Evolutionary conservation across 495 filamentous ascomycete genomes (phyloP).

Genomic region (Penicillium pancosmium): DNA sequence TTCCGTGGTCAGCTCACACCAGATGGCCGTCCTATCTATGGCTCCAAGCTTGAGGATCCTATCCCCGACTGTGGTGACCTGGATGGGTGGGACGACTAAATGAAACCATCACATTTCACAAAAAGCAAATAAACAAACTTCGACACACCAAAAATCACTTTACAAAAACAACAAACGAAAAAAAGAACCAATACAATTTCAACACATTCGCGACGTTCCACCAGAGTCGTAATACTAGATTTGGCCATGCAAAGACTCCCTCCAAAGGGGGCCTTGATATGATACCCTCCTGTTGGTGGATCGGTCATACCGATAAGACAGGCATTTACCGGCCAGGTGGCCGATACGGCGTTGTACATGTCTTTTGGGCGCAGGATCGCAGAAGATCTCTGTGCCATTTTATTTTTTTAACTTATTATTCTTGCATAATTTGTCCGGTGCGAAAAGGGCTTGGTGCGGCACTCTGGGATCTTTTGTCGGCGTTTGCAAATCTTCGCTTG

Average conservation of each 20-base stretch:
- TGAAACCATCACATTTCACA: not conserved
- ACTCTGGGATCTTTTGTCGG: slow-evolving; percentile 21
- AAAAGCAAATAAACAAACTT: slow-evolving; percentile 14
- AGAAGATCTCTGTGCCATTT: slow-evolving; percentile 22
- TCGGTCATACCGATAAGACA: slow-evolving; percentile 20
- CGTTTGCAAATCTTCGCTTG: slow-evolving; percentile 28
- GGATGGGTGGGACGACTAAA: slow-evolving; percentile 40
- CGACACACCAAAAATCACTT: slow-evolving; percentile 16
- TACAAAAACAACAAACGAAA: slow-evolving; percentile 18
- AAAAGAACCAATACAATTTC: slow-evolving; percentile 5
- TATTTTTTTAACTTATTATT: slow-evolving; percentile 14
- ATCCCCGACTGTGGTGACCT: slow-evolving; percentile 40
- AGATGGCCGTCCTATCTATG: slow-evolving; percentile 46
- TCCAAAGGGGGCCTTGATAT: slow-evolving; percentile 13
- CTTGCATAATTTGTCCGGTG: slow-evolving; percentile 35
- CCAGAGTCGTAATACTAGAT: slow-evolving; percentile 3
- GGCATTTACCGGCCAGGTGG: slow-evolving; percentile 32
- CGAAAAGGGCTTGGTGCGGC: slow-evolving; percentile 23
- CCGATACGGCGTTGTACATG: slow-evolving; percentile 44
- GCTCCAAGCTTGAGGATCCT: slow-evolving; percentile 43
- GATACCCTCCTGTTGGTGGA: slow-evolving; percentile 33
- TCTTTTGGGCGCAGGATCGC: slow-evolving; percentile 18
- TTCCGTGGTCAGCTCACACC: slow-evolving; percentile 50
- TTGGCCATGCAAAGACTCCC: not conserved
- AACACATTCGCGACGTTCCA: slow-evolving; percentile 9